A percentile compares a stretch with the other conserved stretches of the same genome.
Evolutionary conservation across 805 yeast genomes (phyloP).

Genomic region (Suhomyces faveliae): DNA sequence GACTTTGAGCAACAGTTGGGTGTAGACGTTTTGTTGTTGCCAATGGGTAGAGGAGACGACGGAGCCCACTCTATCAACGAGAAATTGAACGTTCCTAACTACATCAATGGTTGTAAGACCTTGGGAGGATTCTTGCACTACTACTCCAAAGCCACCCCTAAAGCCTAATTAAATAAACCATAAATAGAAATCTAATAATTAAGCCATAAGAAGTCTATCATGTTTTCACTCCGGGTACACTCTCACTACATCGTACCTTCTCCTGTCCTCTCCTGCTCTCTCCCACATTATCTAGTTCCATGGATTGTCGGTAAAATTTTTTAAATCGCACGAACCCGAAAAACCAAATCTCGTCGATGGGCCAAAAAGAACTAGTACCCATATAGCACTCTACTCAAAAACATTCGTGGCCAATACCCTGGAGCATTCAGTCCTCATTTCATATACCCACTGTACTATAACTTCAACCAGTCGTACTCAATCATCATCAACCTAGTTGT

Average conservation of each 20-base stretch:
- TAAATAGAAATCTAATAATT: neutral
- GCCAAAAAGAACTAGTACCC: too few species aligned
- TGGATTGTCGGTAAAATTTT: neutral
- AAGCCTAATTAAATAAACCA: neutral
- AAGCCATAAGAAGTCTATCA: too few species aligned
- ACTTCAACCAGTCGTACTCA: neutral
- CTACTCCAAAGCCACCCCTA: constrained; percentile 47
- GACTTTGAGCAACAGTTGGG: constrained; percentile 87
- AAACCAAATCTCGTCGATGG: constrained; percentile 1
- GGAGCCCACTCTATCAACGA: constrained; percentile 99
- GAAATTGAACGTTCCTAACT: constrained; percentile 84
- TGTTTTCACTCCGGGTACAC: too few species aligned
- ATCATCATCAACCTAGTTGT: too few species aligned
- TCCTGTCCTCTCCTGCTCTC: neutral
- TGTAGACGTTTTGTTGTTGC: constrained; percentile 83
- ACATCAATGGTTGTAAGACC: constrained; percentile 90
- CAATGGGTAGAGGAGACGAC: constrained; percentile 99
- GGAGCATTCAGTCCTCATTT: neutral
- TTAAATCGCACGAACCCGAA: constrained; percentile 2
- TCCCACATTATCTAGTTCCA: neutral
- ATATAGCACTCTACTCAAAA: neutral
- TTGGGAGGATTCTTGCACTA: constrained; percentile 92
- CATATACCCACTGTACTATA: too few species aligned
- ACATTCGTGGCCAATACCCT: neutral
- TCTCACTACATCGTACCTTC: neutral